Base-by-base conservation (phyloP, 306 rosid species). In the Ormosia semicastrata region DNA sequence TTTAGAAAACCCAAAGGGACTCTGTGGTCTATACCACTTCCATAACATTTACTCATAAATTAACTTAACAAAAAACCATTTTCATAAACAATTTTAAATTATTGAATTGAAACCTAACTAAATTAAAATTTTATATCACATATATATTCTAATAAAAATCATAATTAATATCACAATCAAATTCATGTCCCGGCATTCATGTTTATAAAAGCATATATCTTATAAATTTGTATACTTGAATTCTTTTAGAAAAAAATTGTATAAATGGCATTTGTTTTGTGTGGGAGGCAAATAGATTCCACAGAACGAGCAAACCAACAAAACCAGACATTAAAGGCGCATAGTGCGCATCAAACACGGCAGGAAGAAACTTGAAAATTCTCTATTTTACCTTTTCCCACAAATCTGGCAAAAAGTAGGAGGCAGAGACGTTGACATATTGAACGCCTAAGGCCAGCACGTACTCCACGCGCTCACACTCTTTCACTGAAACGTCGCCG, bases 371-470 rank as follows among this genome's bases (percentile, higher is more conserved):
- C 5, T 5, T 30, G 14, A 43, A 43, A 56, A 3, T 54, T 56
- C 32, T 9, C 58, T 77, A 8, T 8, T 6, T 63, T 6, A 91
- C 93, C 93, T 87, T 85, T 9, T 82, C 67, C 95, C 91, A 89
- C 69, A 37, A 46, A 3, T 80, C 65, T 2, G 65, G 74, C 47
- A 54, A 39, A 43, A 87, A 84, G 1, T 18, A 46, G 9, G 70
- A 36, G 66, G 92, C 89, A 1, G 82, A 73, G 12, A 91, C 86
- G 6, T 82, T 82, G 85, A 89, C 67, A 46, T 5, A 36, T 30
- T 66, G 32, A 44, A 89, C 63, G 0, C n/a, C 59, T 39, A 71
- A 14, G 4, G 84, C 86, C 9, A 54, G 36, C 17, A 29, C 68
- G 43, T 76, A 75, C n/a, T 80, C 67, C 1, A 12, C 47, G 2